Evolutionary conservation across 768 basidiomycete genomes (phyloP).

Genomic region (Lactarius deliciosus): DNA sequence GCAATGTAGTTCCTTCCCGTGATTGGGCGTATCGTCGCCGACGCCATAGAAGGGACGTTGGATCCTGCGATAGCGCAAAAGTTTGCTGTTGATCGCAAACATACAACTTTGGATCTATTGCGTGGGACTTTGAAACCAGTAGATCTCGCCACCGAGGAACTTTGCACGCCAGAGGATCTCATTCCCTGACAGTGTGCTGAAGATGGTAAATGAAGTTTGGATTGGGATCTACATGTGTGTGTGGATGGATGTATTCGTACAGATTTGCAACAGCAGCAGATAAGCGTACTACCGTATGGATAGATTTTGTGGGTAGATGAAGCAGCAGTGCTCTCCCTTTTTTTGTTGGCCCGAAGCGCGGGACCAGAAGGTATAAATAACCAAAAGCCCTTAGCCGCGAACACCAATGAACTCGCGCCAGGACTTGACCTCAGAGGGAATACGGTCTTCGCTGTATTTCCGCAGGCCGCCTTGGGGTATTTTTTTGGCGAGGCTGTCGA

Average conservation of each 20-base stretch:
- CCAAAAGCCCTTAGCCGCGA: slow-evolving; percentile 47
- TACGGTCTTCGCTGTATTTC: slow-evolving; percentile 80
- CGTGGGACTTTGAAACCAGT: slow-evolving; percentile 28
- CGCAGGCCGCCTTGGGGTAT: slow-evolving; percentile 76
- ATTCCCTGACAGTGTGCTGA: slow-evolving; percentile 30
- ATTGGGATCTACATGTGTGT: slow-evolving; percentile 1
- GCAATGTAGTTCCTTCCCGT: slow-evolving; percentile 75
- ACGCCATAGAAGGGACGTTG: slow-evolving; percentile 65
- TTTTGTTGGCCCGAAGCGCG: background rate
- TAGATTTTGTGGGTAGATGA: slow-evolving; percentile 5
- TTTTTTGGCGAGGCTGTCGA: slow-evolving; percentile 83
- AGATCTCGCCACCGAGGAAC: slow-evolving; percentile 13
- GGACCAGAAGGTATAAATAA: slow-evolving; percentile 1
- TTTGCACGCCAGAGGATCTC: slow-evolving; percentile 25
- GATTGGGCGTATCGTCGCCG: slow-evolving; percentile 74
- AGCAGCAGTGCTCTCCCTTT: background rate
- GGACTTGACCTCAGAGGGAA: slow-evolving; percentile 88
- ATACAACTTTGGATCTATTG: slow-evolving; percentile 36
- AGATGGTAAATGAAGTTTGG: slow-evolving; percentile 15
- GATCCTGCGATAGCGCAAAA: slow-evolving; percentile 49
- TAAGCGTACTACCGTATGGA: slow-evolving; percentile 5
- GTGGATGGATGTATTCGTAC: slow-evolving; percentile 16
- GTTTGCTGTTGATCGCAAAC: slow-evolving; percentile 61
- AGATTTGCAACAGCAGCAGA: slow-evolving; percentile 3
- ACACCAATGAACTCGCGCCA: slow-evolving; percentile 88